These are phyloP conservation scores for Pterocarpus macrocarpus DNA, from an alignment of 306 rosid genomes.

Conservation along the genomic window DNA sequence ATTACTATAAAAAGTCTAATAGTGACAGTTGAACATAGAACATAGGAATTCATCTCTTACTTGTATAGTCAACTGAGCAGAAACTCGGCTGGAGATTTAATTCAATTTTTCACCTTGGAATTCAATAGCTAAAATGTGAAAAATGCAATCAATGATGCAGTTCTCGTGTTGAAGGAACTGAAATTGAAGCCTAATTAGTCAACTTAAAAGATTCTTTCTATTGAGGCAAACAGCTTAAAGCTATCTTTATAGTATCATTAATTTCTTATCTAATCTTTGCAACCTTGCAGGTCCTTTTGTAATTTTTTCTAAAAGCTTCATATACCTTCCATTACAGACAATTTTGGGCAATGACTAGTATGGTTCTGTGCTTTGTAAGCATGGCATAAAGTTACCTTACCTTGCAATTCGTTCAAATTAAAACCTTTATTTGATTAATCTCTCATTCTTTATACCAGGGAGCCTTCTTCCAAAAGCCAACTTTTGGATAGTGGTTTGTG, in stretches of 20 bases:
- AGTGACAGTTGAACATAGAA: not conserved
- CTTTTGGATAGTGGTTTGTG: slow-evolving; percentile 17
- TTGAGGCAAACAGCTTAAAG: not conserved
- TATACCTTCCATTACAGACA: not conserved
- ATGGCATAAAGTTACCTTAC: not conserved
- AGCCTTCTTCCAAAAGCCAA: not conserved
- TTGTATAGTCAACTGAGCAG: not conserved
- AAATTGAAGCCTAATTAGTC: slow-evolving; percentile 1
- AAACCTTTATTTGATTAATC: not conserved
- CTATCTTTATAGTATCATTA: not conserved
- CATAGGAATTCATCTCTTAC: not conserved
- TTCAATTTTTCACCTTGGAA: not conserved
- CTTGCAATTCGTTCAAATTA: not conserved
- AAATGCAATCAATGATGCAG: not conserved
- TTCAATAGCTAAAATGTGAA: not conserved
- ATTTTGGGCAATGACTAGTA: not conserved
- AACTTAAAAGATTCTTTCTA: not conserved
- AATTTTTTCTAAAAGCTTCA: not conserved
- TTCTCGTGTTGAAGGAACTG: not conserved
- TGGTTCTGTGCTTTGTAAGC: slow-evolving; percentile 4
- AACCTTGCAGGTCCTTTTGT: not conserved
- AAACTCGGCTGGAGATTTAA: not conserved
- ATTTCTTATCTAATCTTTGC: not conserved
- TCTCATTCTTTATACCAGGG: not conserved
- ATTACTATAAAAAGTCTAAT: not conserved